phyloP scores from a whole-genome alignment of 169 alveolate species.

The Plasmodium inui region DNA sequence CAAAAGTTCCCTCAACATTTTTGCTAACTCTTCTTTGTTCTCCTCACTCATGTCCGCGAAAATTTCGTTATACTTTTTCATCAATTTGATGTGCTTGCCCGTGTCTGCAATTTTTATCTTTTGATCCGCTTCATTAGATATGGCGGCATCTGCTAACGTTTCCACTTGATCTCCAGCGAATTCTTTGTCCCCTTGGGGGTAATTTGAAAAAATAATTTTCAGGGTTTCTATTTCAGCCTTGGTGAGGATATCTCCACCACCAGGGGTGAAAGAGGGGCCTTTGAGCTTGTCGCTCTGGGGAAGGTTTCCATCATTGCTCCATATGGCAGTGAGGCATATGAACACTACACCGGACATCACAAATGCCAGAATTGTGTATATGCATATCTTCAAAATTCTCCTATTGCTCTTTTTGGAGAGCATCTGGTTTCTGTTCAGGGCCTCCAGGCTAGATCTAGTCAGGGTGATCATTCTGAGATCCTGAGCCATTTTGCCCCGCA shows the following conservation, averaged over 20 bases:
- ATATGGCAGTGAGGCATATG: background rate
- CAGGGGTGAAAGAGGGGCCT: background rate
- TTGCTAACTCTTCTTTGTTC: background rate
- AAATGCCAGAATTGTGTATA: slow-evolving; percentile 20
- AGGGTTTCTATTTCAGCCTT: slow-evolving; percentile 31
- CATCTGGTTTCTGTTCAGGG: slow-evolving; percentile 7
- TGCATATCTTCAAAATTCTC: slow-evolving; percentile 10
- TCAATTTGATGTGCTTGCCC: slow-evolving; percentile 1
- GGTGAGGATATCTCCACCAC: background rate
- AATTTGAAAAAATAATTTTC: slow-evolving; percentile 6
- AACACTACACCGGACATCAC: background rate
- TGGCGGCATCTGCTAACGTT: background rate
- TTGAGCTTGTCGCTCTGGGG: background rate
- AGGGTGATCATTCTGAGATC: background rate
- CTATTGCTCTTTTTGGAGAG: slow-evolving; percentile 12
- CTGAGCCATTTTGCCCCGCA: background rate
- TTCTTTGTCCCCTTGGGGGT: background rate
- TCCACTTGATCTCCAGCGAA: background rate
- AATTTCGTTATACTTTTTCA: slow-evolving; percentile 11
- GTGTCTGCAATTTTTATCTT: background rate
- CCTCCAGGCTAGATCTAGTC: background rate
- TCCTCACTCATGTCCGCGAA: background rate
- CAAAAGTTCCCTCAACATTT: slow-evolving; percentile 21
- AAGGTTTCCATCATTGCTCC: background rate
- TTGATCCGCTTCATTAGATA: background rate